Percentiles rank a stretch among this genome's conserved stretches.
Evolutionary conservation across 495 filamentous ascomycete species (phyloP).

Genomic region (Entonaema liquescens): DNA sequence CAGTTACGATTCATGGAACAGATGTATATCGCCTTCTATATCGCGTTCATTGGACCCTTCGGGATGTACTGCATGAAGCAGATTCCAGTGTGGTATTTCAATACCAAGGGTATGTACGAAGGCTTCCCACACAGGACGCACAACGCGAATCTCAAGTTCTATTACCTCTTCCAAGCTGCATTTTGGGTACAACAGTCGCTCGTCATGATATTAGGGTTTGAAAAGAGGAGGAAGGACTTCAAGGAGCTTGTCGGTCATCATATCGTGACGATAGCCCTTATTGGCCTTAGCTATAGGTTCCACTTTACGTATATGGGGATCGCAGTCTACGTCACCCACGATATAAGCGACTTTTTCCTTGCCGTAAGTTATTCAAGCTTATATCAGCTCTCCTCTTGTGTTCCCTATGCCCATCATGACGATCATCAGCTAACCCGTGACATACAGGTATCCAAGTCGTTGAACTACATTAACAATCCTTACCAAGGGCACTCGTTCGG

Average conservation of each 20-base stretch:
- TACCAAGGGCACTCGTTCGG: slow-evolving; percentile 70
- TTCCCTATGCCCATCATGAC: not conserved
- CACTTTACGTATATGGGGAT: not conserved
- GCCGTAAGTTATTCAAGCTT: not conserved
- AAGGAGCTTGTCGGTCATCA: not conserved
- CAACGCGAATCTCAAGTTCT: not conserved
- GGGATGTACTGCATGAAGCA: slow-evolving; percentile 91
- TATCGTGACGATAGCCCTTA: not conserved
- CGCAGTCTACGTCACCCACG: not conserved
- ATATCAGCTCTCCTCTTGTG: not conserved
- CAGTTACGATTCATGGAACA: not conserved
- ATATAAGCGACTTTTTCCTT: not conserved
- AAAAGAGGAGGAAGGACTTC: not conserved
- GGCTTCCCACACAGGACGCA: slow-evolving; percentile 76
- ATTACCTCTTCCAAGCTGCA: not conserved
- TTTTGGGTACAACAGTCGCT: not conserved
- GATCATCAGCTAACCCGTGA: not conserved
- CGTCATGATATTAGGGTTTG: not conserved
- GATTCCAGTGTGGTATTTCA: slow-evolving; percentile 96
- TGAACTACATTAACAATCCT: not conserved
- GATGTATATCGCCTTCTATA: slow-evolving; percentile 43
- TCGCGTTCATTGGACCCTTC: slow-evolving; percentile 80
- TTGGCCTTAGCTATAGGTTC: not conserved
- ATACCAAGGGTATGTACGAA: slow-evolving; percentile 88
- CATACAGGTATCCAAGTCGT: not conserved